These are phyloP conservation scores for Claviceps sp. DNA, from an alignment of 2,329 filamentous ascomycete species.

Conservation along the genomic window DNA sequence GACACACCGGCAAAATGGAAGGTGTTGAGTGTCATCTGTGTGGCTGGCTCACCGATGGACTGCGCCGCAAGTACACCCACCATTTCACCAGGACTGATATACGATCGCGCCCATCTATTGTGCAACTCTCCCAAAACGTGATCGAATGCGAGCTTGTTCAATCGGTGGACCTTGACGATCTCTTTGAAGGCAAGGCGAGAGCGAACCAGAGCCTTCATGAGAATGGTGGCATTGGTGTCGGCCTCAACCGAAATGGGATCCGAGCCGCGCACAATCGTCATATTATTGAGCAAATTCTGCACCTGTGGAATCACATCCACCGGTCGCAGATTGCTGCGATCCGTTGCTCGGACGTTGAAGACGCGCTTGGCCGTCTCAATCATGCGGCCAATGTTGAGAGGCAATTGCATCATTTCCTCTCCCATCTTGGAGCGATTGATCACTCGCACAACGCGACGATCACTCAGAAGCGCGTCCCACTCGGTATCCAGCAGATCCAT, in stretches of 20 bases:
- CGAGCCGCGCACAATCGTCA: slow-evolving; percentile 75
- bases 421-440: slow-evolving; percentile 57
- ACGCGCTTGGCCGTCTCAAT: slow-evolving; percentile 82
- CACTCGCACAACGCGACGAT: slow-evolving; percentile 60
- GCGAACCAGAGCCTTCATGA: slow-evolving; percentile 86
- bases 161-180: slow-evolving; percentile 68
- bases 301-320: slow-evolving; percentile 75
- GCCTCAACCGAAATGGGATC: slow-evolving; percentile 77
- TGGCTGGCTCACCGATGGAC: slow-evolving; percentile 96
- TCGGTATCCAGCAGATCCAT: slow-evolving; percentile 82
- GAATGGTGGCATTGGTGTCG: slow-evolving; percentile 72
- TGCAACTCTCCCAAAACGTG: slow-evolving; percentile 86
- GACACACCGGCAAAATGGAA: slow-evolving; percentile 99
- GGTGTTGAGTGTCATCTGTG: slow-evolving; percentile 98
- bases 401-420: slow-evolving; percentile 78
- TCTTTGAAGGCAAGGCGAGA: slow-evolving; percentile 88
- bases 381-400: slow-evolving; percentile 81
- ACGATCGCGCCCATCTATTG: slow-evolving; percentile 71
- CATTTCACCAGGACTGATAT: slow-evolving; percentile 93
- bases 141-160: slow-evolving; percentile 86
- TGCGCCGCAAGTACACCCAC: slow-evolving; percentile 95
- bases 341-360: slow-evolving; percentile 77
- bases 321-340: slow-evolving; percentile 80
- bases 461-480: slow-evolving; percentile 63
- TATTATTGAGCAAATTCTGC: slow-evolving; percentile 56